phyloP scores from a whole-genome alignment of 2,329 filamentous ascomycete species.

The Verruconis gallopava region DNA sequence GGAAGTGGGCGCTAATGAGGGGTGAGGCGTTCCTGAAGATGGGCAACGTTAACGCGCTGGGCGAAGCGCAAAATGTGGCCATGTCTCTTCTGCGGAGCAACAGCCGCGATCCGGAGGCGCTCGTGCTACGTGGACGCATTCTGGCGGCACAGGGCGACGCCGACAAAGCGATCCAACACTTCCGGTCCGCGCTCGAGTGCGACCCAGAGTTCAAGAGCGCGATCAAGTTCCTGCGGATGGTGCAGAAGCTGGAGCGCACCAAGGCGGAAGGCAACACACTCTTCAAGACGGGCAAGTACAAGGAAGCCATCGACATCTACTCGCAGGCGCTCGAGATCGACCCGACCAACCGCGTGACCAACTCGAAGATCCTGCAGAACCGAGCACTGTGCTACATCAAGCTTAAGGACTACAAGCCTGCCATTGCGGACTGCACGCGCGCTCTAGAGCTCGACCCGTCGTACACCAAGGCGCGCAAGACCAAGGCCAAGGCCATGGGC shows the following conservation, averaged over 20 bases:
- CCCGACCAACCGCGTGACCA: conserved; percentile 77
- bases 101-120: conserved; percentile 81
- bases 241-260: conserved; percentile 83
- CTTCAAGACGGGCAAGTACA: conserved; percentile 75
- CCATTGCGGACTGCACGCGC: conserved; percentile 73
- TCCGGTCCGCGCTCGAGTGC: conserved; percentile 76
- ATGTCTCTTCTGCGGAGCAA: conserved; percentile 78
- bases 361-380: conserved; percentile 91
- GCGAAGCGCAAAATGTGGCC: conserved; percentile 84
- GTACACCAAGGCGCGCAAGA: conserved; percentile 86
- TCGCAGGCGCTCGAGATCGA: conserved; percentile 73
- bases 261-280: conserved; percentile 87
- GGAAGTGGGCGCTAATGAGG: conserved; percentile 88
- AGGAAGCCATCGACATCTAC: conserved; percentile 74
- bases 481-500: conserved; percentile 80
- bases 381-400: conserved; percentile 72
- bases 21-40: conserved; percentile 89
- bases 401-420: conserved; percentile 69
- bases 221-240: conserved; percentile 74
- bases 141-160: conserved; percentile 90
- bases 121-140: conserved; percentile 77
- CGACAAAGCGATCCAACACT: conserved; percentile 84
- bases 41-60: conserved; percentile 75
- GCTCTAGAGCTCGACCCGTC: conserved; percentile 70
- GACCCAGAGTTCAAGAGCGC: conserved; percentile 87